These are phyloP conservation scores for Dittrichia graveolens DNA, from an alignment of 129 eudicot genomes.

Conservation along the genomic window DNA sequence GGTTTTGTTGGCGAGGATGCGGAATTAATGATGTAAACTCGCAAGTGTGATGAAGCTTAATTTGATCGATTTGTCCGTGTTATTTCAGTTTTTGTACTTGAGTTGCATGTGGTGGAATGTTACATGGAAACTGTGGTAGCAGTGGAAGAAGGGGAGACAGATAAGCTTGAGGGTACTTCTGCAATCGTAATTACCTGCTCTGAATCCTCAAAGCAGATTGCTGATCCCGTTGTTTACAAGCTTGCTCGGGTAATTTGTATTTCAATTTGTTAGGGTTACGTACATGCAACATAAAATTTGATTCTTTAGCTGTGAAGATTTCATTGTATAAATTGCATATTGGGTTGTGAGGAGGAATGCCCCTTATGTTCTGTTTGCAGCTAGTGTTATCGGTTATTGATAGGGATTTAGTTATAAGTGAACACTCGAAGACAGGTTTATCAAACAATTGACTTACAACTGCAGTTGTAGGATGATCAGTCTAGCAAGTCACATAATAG, in stretches of 20 bases:
- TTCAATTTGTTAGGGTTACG: slow-evolving; percentile 15
- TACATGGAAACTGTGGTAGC: slow-evolving; percentile 71
- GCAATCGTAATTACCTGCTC: slow-evolving; percentile 24
- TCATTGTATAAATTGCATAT: slow-evolving; percentile 19
- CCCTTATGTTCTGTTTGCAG: slow-evolving; percentile 23
- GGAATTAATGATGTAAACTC: slow-evolving; percentile 4
- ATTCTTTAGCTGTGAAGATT: not conserved
- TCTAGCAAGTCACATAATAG: slow-evolving; percentile 14
- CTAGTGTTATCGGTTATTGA: not conserved
- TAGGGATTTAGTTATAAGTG: not conserved
- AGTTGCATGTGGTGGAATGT: slow-evolving; percentile 61
- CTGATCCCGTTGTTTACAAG: slow-evolving; percentile 92
- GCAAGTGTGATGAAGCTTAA: slow-evolving; percentile 8
- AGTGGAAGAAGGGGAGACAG: slow-evolving; percentile 45
- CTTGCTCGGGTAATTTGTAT: slow-evolving; percentile 80
- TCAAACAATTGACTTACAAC: not conserved
- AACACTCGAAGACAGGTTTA: not conserved
- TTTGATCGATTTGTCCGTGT: slow-evolving; percentile 19
- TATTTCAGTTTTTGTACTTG: slow-evolving; percentile 42
- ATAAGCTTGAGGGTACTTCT: slow-evolving; percentile 34
- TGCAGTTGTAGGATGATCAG: slow-evolving; percentile 3
- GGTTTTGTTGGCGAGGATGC: slow-evolving; percentile 20
- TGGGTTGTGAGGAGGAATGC: slow-evolving; percentile 10
- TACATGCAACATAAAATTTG: not conserved
- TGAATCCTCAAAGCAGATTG: slow-evolving; percentile 38